These are phyloP conservation scores for Cucumis melo DNA, from an alignment of 306 rosid species.

Conservation along the genomic window DNA sequence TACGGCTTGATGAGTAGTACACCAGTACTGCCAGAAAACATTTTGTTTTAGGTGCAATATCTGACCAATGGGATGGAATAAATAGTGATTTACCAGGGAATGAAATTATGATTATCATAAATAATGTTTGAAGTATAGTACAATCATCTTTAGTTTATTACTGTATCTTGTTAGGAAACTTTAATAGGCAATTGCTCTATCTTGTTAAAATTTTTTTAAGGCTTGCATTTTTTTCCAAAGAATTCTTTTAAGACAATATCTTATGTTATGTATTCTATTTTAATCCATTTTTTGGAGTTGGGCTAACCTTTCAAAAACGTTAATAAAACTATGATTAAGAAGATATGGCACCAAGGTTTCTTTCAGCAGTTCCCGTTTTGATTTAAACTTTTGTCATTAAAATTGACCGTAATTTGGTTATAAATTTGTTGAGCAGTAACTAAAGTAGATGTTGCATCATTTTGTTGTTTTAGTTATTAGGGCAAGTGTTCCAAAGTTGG, in stretches of 20 bases:
- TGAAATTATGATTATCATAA: too few relatives aligned
- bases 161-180: neutral
- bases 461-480: conserved; percentile 26
- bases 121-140: too few relatives aligned
- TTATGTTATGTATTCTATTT: neutral
- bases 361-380: neutral
- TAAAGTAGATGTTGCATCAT: neutral
- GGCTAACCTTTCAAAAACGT: neutral
- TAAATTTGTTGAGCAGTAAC: neutral
- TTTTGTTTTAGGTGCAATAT: neutral
- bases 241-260: neutral
- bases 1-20: neutral
- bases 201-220: neutral
- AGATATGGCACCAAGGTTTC: neutral
- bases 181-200: neutral
- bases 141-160: neutral
- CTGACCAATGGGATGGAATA: neutral
- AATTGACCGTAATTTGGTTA: neutral
- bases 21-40: neutral
- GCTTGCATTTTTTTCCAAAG: neutral
- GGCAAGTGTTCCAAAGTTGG: conserved; percentile 48
- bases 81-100: neutral
- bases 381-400: neutral
- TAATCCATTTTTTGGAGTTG: neutral
- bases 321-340: neutral